phyloP scores from a whole-genome alignment of 805 yeast species.

The Candida ipomoeae region DNA sequence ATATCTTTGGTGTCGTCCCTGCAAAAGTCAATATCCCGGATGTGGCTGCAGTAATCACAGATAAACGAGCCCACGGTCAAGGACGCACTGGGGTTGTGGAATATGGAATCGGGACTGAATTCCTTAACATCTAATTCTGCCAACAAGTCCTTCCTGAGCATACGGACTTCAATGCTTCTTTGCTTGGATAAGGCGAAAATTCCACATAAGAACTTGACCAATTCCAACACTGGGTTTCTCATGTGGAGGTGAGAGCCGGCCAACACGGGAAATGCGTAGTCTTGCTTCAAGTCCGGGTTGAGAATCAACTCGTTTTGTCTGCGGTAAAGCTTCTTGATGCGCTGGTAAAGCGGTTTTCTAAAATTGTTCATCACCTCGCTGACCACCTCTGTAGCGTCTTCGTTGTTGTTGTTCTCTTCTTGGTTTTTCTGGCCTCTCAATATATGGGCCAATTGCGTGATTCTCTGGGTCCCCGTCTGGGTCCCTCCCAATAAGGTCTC shows the following conservation, averaged over 20 bases:
- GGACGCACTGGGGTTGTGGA: conserved; percentile 70
- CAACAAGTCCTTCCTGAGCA: conserved; percentile 70
- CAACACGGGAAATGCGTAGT: conserved; percentile 67
- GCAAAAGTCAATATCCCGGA: conserved; percentile 79
- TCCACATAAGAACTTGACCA: conserved; percentile 72
- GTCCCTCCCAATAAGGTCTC: conserved; percentile 35
- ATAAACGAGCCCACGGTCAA: conserved; percentile 62
- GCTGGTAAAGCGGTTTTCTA: conserved; percentile 58
- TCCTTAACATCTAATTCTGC: conserved; percentile 76
- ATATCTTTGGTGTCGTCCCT: conserved; percentile 50
- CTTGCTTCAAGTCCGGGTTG: conserved; percentile 57
- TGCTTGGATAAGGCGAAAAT: conserved; percentile 63
- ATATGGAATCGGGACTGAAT: conserved; percentile 70
- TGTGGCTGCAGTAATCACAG: conserved; percentile 75
- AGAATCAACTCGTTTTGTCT: conserved; percentile 71
- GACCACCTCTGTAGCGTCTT: conserved; percentile 32
- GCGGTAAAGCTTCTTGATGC: conserved; percentile 61
- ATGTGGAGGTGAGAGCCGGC: conserved; percentile 66
- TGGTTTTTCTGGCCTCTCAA: conserved; percentile 40
- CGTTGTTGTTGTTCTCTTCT: conserved; percentile 24
- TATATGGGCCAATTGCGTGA: conserved; percentile 62
- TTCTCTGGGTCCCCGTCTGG: conserved; percentile 50
- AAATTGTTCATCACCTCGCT: conserved; percentile 53
- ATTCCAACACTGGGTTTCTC: conserved; percentile 72
- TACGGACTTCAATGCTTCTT: conserved; percentile 66